Percentiles rank a stretch among this genome's conserved stretches.
Evolutionary conservation across 345 rosid species (phyloP).

Genomic region (Boechera stricta): DNA sequence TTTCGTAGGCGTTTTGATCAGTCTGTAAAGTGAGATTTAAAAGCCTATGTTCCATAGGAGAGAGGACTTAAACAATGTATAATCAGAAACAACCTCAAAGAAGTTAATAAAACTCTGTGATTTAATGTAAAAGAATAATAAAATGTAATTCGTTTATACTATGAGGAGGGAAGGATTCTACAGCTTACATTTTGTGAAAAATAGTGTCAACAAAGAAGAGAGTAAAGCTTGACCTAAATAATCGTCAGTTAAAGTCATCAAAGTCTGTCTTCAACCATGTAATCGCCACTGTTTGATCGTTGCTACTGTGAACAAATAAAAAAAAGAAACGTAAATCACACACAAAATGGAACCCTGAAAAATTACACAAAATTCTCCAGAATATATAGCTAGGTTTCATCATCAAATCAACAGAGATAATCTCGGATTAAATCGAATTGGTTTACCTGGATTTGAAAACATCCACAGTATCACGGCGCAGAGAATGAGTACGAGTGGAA

Average conservation of each 20-base stretch:
- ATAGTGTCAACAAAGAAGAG: conserved; percentile 1
- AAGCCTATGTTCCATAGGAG: background rate
- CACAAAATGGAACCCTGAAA: background rate
- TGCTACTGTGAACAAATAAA: conserved; percentile 29
- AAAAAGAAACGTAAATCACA: background rate
- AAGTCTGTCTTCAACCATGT: conserved; percentile 21
- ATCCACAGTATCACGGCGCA: conserved; percentile 82
- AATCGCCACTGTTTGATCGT: conserved; percentile 23
- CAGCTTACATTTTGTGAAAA: conserved; percentile 8
- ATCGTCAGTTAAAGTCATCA: background rate
- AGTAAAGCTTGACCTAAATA: conserved; percentile 16
- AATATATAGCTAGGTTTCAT: background rate
- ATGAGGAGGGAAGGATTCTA: background rate
- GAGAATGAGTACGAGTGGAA: conserved; percentile 67
- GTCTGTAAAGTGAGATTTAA: conserved; percentile 15
- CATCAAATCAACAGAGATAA: background rate
- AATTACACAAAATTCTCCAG: background rate
- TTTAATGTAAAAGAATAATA: conserved; percentile 18
- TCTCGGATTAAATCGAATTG: background rate
- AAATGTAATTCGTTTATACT: background rate
- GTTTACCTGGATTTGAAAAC: conserved; percentile 63
- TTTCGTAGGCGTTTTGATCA: background rate
- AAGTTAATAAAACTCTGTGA: background rate
- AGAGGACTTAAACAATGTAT: conserved; percentile 9
- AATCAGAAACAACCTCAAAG: background rate